phyloP scores from a whole-genome alignment of 1,139 yeast genomes.

The Spencermartinsiella ligniputridi region DNA sequence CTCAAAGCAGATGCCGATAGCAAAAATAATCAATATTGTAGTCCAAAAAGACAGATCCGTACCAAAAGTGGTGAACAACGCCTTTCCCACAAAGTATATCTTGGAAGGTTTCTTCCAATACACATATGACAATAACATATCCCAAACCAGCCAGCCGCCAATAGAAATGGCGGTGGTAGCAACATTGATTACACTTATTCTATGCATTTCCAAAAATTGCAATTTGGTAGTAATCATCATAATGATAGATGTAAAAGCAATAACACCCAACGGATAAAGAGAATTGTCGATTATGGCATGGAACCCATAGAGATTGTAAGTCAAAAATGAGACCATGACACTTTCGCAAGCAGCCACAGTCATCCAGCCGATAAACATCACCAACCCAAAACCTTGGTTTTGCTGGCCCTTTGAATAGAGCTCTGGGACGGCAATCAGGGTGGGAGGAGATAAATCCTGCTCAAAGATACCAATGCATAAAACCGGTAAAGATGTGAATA shows the following conservation, averaged over 20 bases:
- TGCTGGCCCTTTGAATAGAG: constrained; percentile 73
- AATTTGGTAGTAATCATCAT: constrained; percentile 72
- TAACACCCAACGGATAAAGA: constrained; percentile 74
- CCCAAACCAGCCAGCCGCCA: constrained; percentile 88
- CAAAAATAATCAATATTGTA: constrained; percentile 50
- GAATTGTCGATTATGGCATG: constrained; percentile 63
- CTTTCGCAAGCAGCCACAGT: constrained; percentile 70
- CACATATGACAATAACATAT: constrained; percentile 65
- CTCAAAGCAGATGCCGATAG: constrained; percentile 60
- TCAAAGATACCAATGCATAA: constrained; percentile 94
- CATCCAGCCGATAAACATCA: constrained; percentile 75
- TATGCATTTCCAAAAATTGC: constrained; percentile 79
- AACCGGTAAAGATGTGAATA: constrained; percentile 91
- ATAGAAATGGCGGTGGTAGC: constrained; percentile 69
- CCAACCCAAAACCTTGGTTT: constrained; percentile 69
- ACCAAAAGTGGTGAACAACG: constrained; percentile 69
- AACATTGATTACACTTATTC: constrained; percentile 67
- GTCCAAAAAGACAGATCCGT: constrained; percentile 84
- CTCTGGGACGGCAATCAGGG: constrained; percentile 88
- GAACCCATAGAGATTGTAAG: constrained; percentile 66
- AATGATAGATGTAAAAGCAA: constrained; percentile 67
- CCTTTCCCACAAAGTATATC: constrained; percentile 70
- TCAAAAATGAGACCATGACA: constrained; percentile 61
- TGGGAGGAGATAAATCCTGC: constrained; percentile 82
- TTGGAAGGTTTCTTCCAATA: constrained; percentile 55